Evolutionary conservation across 345 rosid genomes (phyloP).

Genomic region (Rhodamnia argentea): DNA sequence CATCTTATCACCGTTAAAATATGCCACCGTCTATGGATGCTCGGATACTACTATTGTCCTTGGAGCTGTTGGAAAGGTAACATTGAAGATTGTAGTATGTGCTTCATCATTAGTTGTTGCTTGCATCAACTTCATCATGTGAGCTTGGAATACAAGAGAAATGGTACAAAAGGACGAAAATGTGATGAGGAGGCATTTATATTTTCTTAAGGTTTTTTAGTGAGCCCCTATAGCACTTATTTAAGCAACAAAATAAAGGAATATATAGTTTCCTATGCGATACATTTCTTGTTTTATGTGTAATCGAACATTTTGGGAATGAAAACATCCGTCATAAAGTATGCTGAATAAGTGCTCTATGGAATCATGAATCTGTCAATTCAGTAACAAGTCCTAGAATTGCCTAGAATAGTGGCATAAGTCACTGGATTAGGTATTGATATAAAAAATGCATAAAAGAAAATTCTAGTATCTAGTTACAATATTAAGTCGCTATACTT

Average conservation of each 20-base stretch:
- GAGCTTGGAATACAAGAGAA: neutral
- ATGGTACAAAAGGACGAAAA: neutral
- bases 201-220: neutral
- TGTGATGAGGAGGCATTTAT: neutral
- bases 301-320: neutral
- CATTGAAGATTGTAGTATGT: neutral
- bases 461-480: neutral
- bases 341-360: neutral
- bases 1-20: conserved; percentile 86
- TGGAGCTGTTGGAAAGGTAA: conserved; percentile 99
- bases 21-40: conserved; percentile 90
- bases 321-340: neutral
- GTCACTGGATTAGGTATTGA: neutral
- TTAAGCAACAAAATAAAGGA: neutral
- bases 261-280: neutral
- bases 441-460: neutral
- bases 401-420: neutral
- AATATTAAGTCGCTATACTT: neutral
- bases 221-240: neutral
- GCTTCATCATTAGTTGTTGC: neutral
- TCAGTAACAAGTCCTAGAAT: neutral
- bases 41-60: conserved; percentile 93
- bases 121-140: neutral
- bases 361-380: neutral
- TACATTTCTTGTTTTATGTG: neutral